Conservation (phyloP, 345 rosid genomes). For the Triadica sebifera region DNA sequence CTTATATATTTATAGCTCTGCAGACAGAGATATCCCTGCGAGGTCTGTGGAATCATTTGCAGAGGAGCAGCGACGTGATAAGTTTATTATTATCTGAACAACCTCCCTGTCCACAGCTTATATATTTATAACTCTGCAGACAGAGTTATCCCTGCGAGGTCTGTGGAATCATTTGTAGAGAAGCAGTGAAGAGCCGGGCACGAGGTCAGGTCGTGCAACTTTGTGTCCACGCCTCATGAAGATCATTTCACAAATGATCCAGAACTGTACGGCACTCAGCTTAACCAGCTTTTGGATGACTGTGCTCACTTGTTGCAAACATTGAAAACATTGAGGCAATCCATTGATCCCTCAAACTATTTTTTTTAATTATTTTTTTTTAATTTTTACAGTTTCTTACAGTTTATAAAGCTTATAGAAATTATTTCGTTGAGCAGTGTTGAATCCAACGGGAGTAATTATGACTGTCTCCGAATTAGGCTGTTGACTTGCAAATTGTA, state of each 20-base stretch:
- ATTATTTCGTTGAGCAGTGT: background rate
- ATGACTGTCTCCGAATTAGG: background rate
- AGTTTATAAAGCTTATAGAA: constrained; percentile 2
- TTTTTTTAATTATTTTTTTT: background rate
- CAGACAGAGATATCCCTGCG: constrained; percentile 89
- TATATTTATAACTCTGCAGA: constrained; percentile 97
- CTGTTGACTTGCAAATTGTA: background rate
- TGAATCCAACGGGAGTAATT: background rate
- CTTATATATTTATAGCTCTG: constrained; percentile 92
- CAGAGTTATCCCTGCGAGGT: constrained; percentile 74
- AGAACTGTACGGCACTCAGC: constrained; percentile 64
- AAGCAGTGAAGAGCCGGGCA: constrained; percentile 72
- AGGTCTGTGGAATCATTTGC: constrained; percentile 79
- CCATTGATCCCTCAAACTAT: background rate
- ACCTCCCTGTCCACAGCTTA: constrained; percentile 88
- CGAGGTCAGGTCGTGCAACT: constrained; percentile 85
- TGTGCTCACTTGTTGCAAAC: constrained; percentile 56
- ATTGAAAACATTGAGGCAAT: background rate
- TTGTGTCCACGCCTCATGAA: constrained; percentile 90
- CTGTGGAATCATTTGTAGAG: constrained; percentile 84
- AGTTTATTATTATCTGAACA: constrained; percentile 65
- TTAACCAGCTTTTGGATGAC: constrained; percentile 74
- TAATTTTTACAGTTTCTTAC: background rate
- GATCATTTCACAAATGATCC: constrained; percentile 98
- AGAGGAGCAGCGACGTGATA: constrained; percentile 70